phyloP scores from a whole-genome alignment of 2,329 filamentous ascomycete genomes.

The Niveomyces coronatus region DNA sequence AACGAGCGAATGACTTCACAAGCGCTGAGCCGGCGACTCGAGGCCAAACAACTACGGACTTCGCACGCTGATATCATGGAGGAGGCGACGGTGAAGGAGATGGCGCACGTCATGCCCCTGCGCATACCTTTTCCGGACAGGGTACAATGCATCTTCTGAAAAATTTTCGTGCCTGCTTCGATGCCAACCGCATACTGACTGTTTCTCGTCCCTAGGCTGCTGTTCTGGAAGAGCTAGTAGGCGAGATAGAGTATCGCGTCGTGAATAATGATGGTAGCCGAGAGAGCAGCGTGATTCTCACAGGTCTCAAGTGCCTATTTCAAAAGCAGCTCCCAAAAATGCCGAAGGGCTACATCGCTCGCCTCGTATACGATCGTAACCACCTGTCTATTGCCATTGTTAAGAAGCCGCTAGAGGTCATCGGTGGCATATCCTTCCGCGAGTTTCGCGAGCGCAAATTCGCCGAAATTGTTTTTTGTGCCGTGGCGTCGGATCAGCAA shows the following conservation, averaged over 20 bases:
- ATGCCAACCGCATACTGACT: no score
- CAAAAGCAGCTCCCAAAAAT: constrained; percentile 98
- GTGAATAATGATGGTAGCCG: constrained; percentile 90
- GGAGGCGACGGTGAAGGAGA: no score
- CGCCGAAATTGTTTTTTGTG: constrained; percentile 97
- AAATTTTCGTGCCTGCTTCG: no score
- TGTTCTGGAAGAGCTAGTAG: constrained; percentile 84
- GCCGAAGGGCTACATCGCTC: constrained; percentile 99
- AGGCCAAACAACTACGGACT: no score
- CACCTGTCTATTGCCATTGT: constrained; percentile 95
- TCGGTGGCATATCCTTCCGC: constrained; percentile 91
- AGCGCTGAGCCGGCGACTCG: no score
- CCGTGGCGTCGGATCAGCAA: constrained; percentile 93
- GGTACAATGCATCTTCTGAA: no score
- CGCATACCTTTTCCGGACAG: no score
- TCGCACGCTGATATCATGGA: no score
- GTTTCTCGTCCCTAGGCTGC: constrained; percentile 62
- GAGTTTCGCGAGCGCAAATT: constrained; percentile 88
- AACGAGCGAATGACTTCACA: no score
- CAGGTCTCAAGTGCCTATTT: constrained; percentile 92
- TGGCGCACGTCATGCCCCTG: no score
- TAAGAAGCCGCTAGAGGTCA: constrained; percentile 86
- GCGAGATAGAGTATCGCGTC: constrained; percentile 92
- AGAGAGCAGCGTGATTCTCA: constrained; percentile 86
- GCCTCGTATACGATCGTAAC: constrained; percentile 91